These are phyloP conservation scores for Candida adriatica DNA, from an alignment of 805 yeast species.

Conservation along the genomic window DNA sequence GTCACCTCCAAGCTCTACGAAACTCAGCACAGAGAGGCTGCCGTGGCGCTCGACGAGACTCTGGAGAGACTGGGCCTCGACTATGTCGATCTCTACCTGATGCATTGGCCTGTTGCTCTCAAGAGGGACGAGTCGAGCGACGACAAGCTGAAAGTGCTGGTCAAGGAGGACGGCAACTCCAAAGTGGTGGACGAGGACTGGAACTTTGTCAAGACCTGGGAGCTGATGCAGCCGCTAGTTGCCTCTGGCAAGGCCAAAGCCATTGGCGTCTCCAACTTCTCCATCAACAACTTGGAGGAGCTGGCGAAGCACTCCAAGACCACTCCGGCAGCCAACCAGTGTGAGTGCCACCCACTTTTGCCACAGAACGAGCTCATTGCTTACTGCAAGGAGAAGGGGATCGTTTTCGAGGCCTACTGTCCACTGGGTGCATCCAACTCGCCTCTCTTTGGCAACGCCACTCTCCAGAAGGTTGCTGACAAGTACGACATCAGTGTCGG, in stretches of 20 bases:
- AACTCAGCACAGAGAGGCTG: conserved; percentile 35
- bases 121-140: conserved; percentile 1
- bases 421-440: conserved; percentile 16
- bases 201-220: conserved; percentile 23
- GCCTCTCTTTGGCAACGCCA: conserved; percentile 27
- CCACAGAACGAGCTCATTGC: conserved; percentile 14
- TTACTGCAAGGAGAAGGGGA: conserved; percentile 11
- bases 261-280: conserved; percentile 18
- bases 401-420: conserved; percentile 16
- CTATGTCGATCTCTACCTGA: conserved; percentile 68
- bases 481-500: conserved; percentile 38
- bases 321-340: conserved; percentile 16
- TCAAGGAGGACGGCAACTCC: conserved; percentile 3
- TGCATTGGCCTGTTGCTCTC: conserved; percentile 22
- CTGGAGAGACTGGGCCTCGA: conserved; percentile 58
- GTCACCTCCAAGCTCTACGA: conserved; percentile 67
- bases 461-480: conserved; percentile 37
- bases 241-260: conserved; percentile 10
- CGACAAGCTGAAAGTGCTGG: conserved; percentile 3
- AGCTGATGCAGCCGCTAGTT: conserved; percentile 4
- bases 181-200: conserved; percentile 45
- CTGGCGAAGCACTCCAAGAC: conserved; percentile 8
- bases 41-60: conserved; percentile 46
- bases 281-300: conserved; percentile 10
- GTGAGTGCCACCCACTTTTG: conserved; percentile 16